Conservation (phyloP, 306 rosid genomes). For the Gillenia trifoliata region DNA sequence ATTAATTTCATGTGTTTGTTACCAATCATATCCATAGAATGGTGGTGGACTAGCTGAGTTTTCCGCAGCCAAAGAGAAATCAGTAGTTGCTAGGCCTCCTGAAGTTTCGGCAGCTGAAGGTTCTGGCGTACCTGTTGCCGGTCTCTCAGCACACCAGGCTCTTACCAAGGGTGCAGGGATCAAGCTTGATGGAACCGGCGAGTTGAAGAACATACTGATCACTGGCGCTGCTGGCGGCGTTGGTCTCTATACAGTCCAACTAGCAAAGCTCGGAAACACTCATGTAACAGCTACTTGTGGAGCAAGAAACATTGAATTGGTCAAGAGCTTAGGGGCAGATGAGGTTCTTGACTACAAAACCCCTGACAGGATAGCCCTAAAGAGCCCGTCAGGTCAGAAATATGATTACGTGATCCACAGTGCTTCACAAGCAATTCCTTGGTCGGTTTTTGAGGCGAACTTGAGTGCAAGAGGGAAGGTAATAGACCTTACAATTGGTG, state of each 20-base stretch:
- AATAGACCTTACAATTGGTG: conserved; percentile 42
- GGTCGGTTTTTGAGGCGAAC: conserved; percentile 56
- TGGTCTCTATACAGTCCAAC: conserved; percentile 58
- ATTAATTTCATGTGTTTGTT: background rate
- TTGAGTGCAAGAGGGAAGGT: conserved; percentile 49
- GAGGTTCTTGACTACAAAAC: conserved; percentile 70
- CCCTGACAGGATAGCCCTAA: conserved; percentile 52
- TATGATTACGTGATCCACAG: conserved; percentile 56
- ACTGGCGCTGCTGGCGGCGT: conserved; percentile 64
- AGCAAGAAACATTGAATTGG: conserved; percentile 53
- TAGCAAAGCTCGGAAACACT: conserved; percentile 57
- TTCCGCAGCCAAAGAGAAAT: conserved; percentile 39
- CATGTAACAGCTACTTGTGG: conserved; percentile 75
- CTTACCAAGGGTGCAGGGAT: conserved; percentile 47
- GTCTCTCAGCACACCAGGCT: conserved; percentile 54
- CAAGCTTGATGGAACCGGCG: conserved; percentile 54
- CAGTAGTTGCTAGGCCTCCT: conserved; percentile 39
- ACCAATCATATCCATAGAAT: conserved; percentile 17
- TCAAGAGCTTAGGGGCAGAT: conserved; percentile 62
- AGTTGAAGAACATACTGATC: conserved; percentile 42
- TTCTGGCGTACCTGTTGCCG: conserved; percentile 46
- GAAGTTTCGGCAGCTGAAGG: conserved; percentile 60
- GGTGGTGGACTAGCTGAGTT: conserved; percentile 76
- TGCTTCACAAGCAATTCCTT: conserved; percentile 37
- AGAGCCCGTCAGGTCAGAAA: conserved; percentile 60